Base-by-base conservation (phyloP, 2,329 filamentous ascomycete species). In the Pseudogymnoascus destructans region DNA sequence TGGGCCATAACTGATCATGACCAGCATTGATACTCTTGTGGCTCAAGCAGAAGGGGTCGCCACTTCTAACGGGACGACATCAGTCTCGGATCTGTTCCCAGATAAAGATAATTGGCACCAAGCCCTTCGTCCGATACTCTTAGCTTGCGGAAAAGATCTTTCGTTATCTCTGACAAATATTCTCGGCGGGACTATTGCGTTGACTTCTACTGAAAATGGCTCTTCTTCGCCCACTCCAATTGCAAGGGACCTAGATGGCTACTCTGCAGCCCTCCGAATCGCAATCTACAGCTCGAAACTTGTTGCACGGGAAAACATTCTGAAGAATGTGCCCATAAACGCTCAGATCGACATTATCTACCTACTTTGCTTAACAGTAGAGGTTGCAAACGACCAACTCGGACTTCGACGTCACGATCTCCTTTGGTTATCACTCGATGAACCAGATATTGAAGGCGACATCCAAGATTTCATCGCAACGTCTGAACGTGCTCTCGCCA, bases 221-320 rank as follows among this genome's bases (percentile, higher is more conserved):
- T 59, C 66, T 35, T 11, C 36, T 8, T 17, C 32, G 6, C 6
- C 33, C 64, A 46, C 71, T 21, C 61, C 69, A 3, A 62, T 78
- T 13, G 67, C 73, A 30, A 76, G 85, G 42, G 90, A 95, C 67
- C 74, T 78, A 3, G 79, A 80, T 62, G 87, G 87, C 0, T 80
- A 84, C 30, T 89, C 89, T 1, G 75, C 87, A 58, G 82, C 89
- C 0, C 80, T 88, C 11, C 79, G 92, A 58, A 87, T 95, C 73
- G 82, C 85, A 0, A 75, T 85, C 55, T 95, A 90, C 68, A 79
- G 82, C 0, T 74, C 77, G 5, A 77, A 77, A 55, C 68, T 93
- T 0, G 67, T 90, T 0, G 66, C 70, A 0, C 68, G 70, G 2
- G 71, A 72, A 0, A 63, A 77, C 8, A 64, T 73, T 2, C 58